These are phyloP conservation scores for Podospora comata DNA, from an alignment of 495 filamentous ascomycete genomes.

Conservation along the genomic window DNA sequence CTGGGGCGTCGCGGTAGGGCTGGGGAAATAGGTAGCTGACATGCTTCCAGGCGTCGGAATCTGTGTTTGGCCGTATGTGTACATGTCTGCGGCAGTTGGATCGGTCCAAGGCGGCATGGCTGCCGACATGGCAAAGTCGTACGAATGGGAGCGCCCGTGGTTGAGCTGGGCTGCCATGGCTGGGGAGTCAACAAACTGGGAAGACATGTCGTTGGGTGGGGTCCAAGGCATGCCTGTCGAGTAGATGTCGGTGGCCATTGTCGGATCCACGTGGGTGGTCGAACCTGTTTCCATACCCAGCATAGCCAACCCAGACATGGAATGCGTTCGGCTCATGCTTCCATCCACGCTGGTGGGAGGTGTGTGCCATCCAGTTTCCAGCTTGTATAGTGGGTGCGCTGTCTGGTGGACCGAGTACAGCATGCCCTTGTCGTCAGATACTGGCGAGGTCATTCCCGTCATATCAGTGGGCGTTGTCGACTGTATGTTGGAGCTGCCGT, in stretches of 20 bases:
- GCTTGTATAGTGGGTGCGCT: slow-evolving; percentile 26
- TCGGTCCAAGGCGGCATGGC: slow-evolving; percentile 26
- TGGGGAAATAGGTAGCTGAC: slow-evolving; percentile 37
- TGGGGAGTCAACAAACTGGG: slow-evolving; percentile 32
- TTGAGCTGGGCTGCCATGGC: slow-evolving; percentile 25
- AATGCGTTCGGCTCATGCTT: slow-evolving; percentile 36
- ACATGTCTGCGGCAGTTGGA: slow-evolving; percentile 28
- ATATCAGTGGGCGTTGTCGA: slow-evolving; percentile 20
- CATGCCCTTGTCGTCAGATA: slow-evolving; percentile 33
- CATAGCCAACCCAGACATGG: slow-evolving; percentile 35
- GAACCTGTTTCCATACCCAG: slow-evolving; percentile 31
- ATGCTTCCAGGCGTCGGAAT: slow-evolving; percentile 33
- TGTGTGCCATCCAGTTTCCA: slow-evolving; percentile 37
- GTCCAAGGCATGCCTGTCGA: slow-evolving; percentile 38
- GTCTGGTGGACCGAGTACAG: slow-evolving; percentile 22
- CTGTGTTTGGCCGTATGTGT: slow-evolving; percentile 30
- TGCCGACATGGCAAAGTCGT: slow-evolving; percentile 35
- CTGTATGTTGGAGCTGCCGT: slow-evolving; percentile 32
- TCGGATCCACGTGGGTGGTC: slow-evolving; percentile 28
- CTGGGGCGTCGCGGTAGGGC: slow-evolving; percentile 36
- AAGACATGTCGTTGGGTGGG: slow-evolving; percentile 32
- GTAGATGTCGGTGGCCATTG: slow-evolving; percentile 36
- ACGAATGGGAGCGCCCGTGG: slow-evolving; percentile 35
- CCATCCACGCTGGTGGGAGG: slow-evolving; percentile 36
- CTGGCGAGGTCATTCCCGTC: slow-evolving; percentile 20